Evolutionary conservation across 441 rosid genomes (phyloP).

Genomic region (Raphanus hybrid): DNA sequence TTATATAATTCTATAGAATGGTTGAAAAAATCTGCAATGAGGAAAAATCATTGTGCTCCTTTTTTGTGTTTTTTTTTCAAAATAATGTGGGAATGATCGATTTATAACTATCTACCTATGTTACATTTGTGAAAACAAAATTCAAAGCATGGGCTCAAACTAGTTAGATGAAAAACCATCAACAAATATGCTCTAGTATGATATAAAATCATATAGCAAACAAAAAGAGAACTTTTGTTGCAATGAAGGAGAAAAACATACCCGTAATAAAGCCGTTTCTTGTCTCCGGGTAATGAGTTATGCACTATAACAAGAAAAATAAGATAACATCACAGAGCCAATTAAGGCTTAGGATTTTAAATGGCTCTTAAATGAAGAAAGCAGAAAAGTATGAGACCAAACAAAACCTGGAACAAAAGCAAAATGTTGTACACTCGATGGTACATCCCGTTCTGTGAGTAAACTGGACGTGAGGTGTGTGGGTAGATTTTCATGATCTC

Average conservation of each 20-base stretch:
- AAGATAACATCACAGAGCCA: constrained; percentile 3
- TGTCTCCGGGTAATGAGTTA: constrained; percentile 53
- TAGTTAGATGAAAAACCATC: background rate
- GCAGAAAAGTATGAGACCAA: constrained; percentile 16
- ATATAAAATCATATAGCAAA: background rate
- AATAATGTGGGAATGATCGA: too few relatives aligned
- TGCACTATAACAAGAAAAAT: constrained; percentile 40
- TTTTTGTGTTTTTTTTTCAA: too few relatives aligned
- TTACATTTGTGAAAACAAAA: too few relatives aligned
- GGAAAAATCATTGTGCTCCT: too few relatives aligned
- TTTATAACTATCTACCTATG: too few relatives aligned
- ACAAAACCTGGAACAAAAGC: constrained; percentile 56
- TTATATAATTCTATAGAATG: too few relatives aligned
- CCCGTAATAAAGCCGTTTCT: constrained; percentile 47
- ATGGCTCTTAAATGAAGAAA: background rate
- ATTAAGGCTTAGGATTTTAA: background rate
- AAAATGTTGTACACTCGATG: constrained; percentile 47
- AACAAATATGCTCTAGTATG: background rate
- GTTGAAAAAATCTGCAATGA: too few relatives aligned
- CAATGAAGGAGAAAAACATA: constrained; percentile 36
- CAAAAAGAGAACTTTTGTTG: background rate
- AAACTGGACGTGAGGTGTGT: constrained; percentile 22
- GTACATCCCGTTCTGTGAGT: constrained; percentile 4
- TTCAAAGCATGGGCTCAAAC: too few relatives aligned
- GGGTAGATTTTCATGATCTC: constrained; percentile 38